Evolutionary conservation across 768 basidiomycete species (phyloP).

Genomic region (Wakefieldia striispora): DNA sequence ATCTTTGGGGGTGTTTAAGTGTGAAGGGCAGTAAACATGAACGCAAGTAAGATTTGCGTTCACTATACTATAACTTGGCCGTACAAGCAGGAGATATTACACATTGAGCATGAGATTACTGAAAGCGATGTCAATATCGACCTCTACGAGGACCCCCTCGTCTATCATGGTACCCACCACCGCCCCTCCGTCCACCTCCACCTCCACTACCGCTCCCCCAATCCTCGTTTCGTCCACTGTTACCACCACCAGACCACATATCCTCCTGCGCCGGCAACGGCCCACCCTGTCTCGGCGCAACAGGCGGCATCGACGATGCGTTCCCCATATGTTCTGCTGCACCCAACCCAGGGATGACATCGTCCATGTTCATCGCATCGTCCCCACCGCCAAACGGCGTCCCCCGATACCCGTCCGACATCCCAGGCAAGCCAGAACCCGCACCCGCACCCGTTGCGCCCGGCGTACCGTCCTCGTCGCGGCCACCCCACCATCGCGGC

Average conservation of each 20-base stretch:
- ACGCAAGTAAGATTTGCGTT: no score
- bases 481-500: slow-evolving; percentile 40
- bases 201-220: slow-evolving; percentile 36
- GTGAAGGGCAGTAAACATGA: no score
- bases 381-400: slow-evolving; percentile 20
- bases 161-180: slow-evolving; percentile 33
- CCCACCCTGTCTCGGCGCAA: slow-evolving; percentile 33
- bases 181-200: slow-evolving; percentile 27
- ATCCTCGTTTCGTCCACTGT: slow-evolving; percentile 34
- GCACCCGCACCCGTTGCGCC: background rate
- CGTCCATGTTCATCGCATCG: slow-evolving; percentile 42
- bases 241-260: slow-evolving; percentile 39
- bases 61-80: no score
- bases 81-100: no score
- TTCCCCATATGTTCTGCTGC: slow-evolving; percentile 30
- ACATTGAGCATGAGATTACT: no score
- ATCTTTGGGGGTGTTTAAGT: no score
- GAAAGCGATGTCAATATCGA: slow-evolving; percentile 17
- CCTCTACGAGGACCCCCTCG: slow-evolving; percentile 26
- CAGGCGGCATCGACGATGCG: slow-evolving; percentile 12
- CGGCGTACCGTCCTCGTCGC: slow-evolving; percentile 39
- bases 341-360: slow-evolving; percentile 66
- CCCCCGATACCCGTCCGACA: slow-evolving; percentile 26
- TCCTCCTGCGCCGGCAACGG: slow-evolving; percentile 53
- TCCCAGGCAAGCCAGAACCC: slow-evolving; percentile 10